Conservation (phyloP, 192 early-diverging fungal species). For the Coemansia sp. region DNA sequence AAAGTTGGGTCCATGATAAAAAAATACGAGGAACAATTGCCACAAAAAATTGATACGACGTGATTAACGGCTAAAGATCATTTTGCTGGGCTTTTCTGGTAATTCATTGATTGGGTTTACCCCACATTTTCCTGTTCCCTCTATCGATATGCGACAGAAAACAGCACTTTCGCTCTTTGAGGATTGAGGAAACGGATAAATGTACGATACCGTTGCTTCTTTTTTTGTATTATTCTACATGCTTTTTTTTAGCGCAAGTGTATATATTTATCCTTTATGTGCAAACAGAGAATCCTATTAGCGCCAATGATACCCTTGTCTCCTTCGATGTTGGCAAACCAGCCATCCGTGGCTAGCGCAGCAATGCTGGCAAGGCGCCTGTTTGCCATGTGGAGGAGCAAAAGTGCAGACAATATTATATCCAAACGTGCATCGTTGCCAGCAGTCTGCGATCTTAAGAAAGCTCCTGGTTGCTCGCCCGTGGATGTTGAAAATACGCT, state of each 20-base stretch:
- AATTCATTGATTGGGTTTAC: too few relatives aligned
- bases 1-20: too few relatives aligned
- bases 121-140: too few relatives aligned
- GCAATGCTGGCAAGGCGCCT: conserved; percentile 17
- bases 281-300: not conserved
- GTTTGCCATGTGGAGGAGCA: conserved; percentile 12
- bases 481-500: conserved; percentile 21
- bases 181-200: too few relatives aligned
- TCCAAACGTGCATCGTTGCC: conserved; percentile 25
- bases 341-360: conserved; percentile 11
- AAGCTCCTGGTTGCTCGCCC: conserved; percentile 7
- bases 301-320: conserved; percentile 7
- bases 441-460: conserved; percentile 26
- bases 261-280: not conserved
- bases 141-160: too few relatives aligned
- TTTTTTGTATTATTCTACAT: not conserved
- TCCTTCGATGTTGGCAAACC: conserved; percentile 4
- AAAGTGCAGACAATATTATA: conserved; percentile 26
- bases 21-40: too few relatives aligned
- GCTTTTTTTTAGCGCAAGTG: not conserved
- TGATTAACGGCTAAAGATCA: too few relatives aligned
- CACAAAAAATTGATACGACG: too few relatives aligned
- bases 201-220: not conserved
- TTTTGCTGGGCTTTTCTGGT: too few relatives aligned
- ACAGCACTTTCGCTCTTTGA: too few relatives aligned